These are phyloP conservation scores for Neurospora sp. DNA, from an alignment of 495 filamentous ascomycete species.

Conservation along the genomic window DNA sequence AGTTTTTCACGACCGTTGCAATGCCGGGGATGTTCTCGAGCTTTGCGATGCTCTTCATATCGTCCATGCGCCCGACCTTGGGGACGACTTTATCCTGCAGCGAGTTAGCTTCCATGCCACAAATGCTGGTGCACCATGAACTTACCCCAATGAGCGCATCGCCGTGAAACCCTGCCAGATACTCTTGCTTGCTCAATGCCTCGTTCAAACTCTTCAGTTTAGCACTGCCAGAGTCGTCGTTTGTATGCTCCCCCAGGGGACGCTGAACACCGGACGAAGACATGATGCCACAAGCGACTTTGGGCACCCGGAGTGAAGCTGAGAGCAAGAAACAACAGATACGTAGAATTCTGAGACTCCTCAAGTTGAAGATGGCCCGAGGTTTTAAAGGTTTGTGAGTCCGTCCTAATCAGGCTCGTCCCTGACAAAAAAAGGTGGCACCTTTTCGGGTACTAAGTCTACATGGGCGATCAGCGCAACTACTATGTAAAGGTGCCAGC, in stretches of 20 bases:
- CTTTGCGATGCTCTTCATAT: background rate
- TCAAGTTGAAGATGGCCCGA: background rate
- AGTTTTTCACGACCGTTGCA: background rate
- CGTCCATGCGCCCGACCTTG: background rate
- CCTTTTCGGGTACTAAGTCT: no score
- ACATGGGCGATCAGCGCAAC: no score
- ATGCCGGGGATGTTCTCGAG: background rate
- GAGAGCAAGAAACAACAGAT: background rate
- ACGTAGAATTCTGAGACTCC: background rate
- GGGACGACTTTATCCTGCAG: background rate
- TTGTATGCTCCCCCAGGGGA: background rate
- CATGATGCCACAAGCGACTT: background rate
- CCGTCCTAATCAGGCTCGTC: background rate
- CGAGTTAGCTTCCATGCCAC: background rate
- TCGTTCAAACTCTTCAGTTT: background rate
- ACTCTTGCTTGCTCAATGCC: background rate
- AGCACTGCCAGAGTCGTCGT: background rate
- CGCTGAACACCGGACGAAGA: background rate
- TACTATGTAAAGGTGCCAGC: no score
- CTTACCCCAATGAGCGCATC: constrained; percentile 3
- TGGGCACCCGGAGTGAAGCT: background rate
- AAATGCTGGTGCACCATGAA: background rate
- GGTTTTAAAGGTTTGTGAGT: background rate
- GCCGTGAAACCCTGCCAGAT: constrained; percentile 2
- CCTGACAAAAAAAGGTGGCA: no score